Conservation (phyloP, 805 yeast genomes). For the Metschnikowia drakensbergensis region DNA sequence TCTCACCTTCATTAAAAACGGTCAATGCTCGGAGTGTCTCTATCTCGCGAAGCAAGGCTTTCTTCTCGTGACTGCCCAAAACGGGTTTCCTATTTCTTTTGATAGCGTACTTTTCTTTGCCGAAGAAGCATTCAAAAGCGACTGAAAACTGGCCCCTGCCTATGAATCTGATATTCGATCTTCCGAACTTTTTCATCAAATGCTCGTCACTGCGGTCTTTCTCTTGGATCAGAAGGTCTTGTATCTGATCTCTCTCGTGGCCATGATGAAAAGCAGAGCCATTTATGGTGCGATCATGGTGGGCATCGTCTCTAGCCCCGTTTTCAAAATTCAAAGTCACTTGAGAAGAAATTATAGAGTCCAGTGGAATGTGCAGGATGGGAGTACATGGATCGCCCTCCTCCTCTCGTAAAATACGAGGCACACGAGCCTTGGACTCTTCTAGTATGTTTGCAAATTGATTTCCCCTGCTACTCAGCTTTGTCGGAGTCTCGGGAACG, state of each 20-base stretch:
- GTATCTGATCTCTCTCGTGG: conserved; percentile 5
- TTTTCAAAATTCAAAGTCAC: conserved; percentile 17
- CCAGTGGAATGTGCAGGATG: conserved; percentile 17
- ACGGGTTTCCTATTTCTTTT: conserved; percentile 75
- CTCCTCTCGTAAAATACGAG: conserved; percentile 2
- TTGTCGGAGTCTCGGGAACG: conserved; percentile 41
- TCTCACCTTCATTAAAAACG: conserved; percentile 35
- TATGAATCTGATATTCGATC: conserved; percentile 56
- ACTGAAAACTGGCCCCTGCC: conserved; percentile 89
- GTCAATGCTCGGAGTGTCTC: conserved; percentile 53
- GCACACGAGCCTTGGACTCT: conserved; percentile 1
- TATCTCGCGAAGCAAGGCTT: conserved; percentile 69
- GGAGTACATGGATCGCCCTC: conserved; percentile 19
- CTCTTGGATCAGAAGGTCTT: background rate
- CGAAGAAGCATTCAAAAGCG: conserved; percentile 77
- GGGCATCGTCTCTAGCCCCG: conserved; percentile 7
- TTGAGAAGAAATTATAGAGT: conserved; percentile 22
- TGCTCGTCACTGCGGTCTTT: conserved; percentile 36
- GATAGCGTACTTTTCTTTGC: conserved; percentile 72
- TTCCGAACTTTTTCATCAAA: conserved; percentile 48
- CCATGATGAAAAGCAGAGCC: conserved; percentile 2
- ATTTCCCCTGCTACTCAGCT: conserved; percentile 18
- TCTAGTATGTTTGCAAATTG: conserved; percentile 7
- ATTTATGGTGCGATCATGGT: conserved; percentile 13
- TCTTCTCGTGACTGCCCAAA: conserved; percentile 48